phyloP scores from a whole-genome alignment of 1,284 basidiomycete genomes.

The Coniferiporia weirii region DNA sequence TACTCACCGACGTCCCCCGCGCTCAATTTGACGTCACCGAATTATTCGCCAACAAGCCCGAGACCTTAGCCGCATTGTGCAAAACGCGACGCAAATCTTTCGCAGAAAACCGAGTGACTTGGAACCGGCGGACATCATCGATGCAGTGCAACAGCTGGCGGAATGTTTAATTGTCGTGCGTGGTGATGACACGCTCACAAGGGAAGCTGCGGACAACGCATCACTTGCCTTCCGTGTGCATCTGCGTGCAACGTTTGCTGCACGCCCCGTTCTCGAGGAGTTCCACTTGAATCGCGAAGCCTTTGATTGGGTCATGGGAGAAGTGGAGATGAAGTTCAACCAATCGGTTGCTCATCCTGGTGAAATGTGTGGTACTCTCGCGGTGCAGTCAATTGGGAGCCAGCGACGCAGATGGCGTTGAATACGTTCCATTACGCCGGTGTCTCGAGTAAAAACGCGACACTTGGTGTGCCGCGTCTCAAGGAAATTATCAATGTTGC shows the following conservation, averaged over 20 bases:
- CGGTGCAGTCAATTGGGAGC: constrained; percentile 99
- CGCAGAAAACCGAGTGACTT: constrained; percentile 90
- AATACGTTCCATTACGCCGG: constrained; percentile 99
- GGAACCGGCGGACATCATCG: constrained; percentile 83
- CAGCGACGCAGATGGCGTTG: constrained; percentile 97
- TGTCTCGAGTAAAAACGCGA: constrained; percentile 97
- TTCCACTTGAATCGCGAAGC: constrained; percentile 86
- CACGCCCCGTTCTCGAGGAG: constrained; percentile 80
- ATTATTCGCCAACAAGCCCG: constrained; percentile 86
- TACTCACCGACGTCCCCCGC: constrained; percentile 84
- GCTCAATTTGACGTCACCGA: constrained; percentile 75
- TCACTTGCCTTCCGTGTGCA: constrained; percentile 93
- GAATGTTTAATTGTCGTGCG: constrained; percentile 80
- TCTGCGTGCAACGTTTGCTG: constrained; percentile 81
- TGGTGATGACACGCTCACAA: constrained; percentile 73
- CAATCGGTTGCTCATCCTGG: constrained; percentile 88
- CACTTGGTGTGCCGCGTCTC: constrained; percentile 94
- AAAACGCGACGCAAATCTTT: constrained; percentile 96
- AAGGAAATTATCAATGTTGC: constrained; percentile 99
- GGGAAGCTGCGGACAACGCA: constrained; percentile 83
- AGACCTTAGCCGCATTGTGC: constrained; percentile 84
- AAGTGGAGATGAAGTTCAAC: constrained; percentile 94
- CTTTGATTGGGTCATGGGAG: constrained; percentile 95
- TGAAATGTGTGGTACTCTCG: constrained; percentile 98
- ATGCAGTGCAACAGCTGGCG: constrained; percentile 67